A percentile compares a stretch with the other conserved stretches of the same genome.
phyloP scores from a whole-genome alignment of 495 filamentous ascomycete species.

The Pseudotulostoma volvatum region DNA sequence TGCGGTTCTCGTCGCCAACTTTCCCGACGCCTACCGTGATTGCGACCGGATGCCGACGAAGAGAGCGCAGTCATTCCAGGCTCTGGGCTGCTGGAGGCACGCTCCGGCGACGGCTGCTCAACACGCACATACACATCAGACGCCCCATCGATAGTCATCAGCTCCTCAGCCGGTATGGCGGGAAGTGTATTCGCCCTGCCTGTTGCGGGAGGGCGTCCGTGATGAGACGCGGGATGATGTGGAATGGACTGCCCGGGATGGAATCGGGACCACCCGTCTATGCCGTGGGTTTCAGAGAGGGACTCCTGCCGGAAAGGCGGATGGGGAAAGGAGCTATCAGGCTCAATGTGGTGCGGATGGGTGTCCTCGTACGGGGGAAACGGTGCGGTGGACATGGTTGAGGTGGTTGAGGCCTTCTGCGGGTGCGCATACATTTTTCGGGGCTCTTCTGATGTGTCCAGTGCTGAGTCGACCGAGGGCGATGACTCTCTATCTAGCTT shows the following conservation, averaged over 20 bases:
- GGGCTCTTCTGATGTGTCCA: slow-evolving; percentile 1
- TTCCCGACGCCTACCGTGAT: slow-evolving; percentile 7
- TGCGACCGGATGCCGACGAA: slow-evolving; percentile 1
- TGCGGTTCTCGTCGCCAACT: slow-evolving; percentile 19
- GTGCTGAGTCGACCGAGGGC: slow-evolving; percentile 10
- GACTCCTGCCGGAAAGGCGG: too few species aligned
- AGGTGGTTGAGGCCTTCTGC: slow-evolving; percentile 14
- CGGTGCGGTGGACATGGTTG: slow-evolving; percentile 17
- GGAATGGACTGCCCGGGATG: too few species aligned
- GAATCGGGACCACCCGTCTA: too few species aligned
- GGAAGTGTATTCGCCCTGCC: slow-evolving; percentile 12
- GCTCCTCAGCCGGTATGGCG: slow-evolving; percentile 13
- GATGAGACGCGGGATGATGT: too few species aligned
- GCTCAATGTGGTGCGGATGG: too few species aligned
- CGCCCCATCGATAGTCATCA: not conserved
- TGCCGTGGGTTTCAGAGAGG: too few species aligned
- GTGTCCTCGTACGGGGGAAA: slow-evolving; percentile 22
- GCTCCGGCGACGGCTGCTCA: not conserved
- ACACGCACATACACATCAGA: not conserved
- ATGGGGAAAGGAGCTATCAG: too few species aligned
- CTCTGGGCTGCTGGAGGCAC: slow-evolving; percentile 6
- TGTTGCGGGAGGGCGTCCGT: not conserved
- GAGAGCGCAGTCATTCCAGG: slow-evolving; percentile 11
- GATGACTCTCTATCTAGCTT: slow-evolving; percentile 15
- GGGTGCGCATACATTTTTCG: slow-evolving; percentile 10